A percentile compares a stretch with the other conserved stretches of the same genome.
phyloP scores from a whole-genome alignment of 495 filamentous ascomycete genomes.

The Tuber indicum region DNA sequence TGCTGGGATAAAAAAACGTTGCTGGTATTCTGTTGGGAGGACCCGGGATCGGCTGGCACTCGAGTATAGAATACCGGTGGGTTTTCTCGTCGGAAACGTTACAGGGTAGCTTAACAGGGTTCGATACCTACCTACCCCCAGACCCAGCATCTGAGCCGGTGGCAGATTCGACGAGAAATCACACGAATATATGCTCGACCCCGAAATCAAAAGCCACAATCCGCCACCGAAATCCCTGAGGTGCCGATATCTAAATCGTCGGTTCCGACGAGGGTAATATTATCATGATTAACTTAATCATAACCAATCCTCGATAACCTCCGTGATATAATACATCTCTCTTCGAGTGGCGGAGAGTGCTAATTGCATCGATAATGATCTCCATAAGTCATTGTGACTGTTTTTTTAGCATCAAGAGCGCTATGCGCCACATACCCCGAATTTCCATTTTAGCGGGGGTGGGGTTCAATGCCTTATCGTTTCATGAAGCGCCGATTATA shows the following conservation, averaged over 20 bases:
- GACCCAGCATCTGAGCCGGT: not conserved
- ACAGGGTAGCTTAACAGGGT: not conserved
- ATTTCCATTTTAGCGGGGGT: not conserved
- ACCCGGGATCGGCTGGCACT: too few species aligned
- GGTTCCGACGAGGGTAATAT: too few species aligned
- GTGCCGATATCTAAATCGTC: not conserved
- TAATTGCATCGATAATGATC: not conserved
- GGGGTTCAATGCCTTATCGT: not conserved
- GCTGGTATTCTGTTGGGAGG: too few species aligned
- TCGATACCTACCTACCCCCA: not conserved
- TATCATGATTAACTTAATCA: not conserved
- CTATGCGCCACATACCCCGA: not conserved
- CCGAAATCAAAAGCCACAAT: not conserved
- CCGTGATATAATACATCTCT: not conserved
- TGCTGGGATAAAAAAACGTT: too few species aligned
- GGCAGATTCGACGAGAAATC: not conserved
- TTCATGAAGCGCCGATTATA: not conserved
- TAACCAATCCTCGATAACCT: not conserved
- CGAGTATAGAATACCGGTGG: too few species aligned
- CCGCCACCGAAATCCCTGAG: not conserved
- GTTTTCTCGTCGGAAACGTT: too few species aligned
- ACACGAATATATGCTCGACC: not conserved
- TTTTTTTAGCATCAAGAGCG: not conserved
- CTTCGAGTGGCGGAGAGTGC: not conserved
- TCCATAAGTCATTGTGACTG: not conserved